phyloP scores from a whole-genome alignment of 257 asterid genomes.

The Solanum peruvianum region DNA sequence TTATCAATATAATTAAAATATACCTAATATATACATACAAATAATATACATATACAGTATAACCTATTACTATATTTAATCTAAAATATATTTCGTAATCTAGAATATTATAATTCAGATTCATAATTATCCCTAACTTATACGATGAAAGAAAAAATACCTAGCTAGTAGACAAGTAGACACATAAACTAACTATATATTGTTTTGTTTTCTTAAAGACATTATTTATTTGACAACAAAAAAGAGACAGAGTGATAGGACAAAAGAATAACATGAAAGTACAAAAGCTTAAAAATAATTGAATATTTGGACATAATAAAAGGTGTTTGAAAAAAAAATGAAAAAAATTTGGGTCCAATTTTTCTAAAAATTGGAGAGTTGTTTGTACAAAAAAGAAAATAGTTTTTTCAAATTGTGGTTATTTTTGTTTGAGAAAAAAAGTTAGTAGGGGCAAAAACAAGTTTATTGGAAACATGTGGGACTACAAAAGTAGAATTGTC shows the following conservation, averaged over 20 bases:
- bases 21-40: neutral
- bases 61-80: neutral
- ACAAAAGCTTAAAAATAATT: neutral
- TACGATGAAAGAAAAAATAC: neutral
- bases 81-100: neutral
- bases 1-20: neutral
- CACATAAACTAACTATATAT: slow-evolving; percentile 6
- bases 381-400: neutral
- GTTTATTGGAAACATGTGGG: neutral
- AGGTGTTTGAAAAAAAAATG: neutral
- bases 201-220: slow-evolving; percentile 14
- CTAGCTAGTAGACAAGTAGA: neutral
- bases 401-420: neutral
- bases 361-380: neutral
- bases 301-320: neutral
- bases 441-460: neutral
- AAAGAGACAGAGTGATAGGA: neutral
- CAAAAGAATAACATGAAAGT: neutral
- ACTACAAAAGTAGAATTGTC: neutral
- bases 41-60: no score
- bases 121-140: neutral
- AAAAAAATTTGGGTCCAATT: neutral
- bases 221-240: slow-evolving; percentile 11
- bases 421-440: neutral
- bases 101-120: neutral